Conservation (phyloP, 257 asterid species). For the Echium plantagineum region DNA sequence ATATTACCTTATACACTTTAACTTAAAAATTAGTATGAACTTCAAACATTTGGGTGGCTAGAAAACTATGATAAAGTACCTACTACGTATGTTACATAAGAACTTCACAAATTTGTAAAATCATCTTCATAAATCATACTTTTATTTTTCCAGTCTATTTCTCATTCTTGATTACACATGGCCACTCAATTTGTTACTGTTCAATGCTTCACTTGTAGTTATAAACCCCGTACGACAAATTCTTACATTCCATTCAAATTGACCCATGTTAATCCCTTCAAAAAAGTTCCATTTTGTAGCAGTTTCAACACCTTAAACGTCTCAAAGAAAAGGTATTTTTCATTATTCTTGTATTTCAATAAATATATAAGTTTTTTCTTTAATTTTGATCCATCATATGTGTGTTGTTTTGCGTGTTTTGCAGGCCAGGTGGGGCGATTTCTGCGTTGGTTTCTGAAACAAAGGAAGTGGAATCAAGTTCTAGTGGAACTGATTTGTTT, state of each 20-base stretch:
- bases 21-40: too few species aligned
- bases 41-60: background rate
- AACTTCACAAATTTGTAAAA: background rate
- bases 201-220: conserved; percentile 26
- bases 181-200: conserved; percentile 37
- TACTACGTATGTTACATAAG: background rate
- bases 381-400: background rate
- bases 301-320: conserved; percentile 27
- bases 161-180: conserved; percentile 22
- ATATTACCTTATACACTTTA: too few species aligned
- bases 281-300: conserved; percentile 15
- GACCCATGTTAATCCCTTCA: conserved; percentile 22
- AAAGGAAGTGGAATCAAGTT: conserved; percentile 30
- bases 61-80: background rate
- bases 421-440: conserved; percentile 32
- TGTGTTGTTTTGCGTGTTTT: background rate
- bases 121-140: background rate
- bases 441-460: conserved; percentile 55
- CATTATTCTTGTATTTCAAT: background rate
- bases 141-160: too few species aligned
- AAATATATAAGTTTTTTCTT: background rate
- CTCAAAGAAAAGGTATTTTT: conserved; percentile 34
- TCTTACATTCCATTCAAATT: conserved; percentile 20
- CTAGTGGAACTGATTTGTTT: conserved; percentile 39
- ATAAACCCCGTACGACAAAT: conserved; percentile 21